A percentile compares a stretch with the other conserved stretches of the same genome.
These are phyloP conservation scores for Chrysochromulina parva DNA, from an alignment of 78 protist species.

Conservation along the genomic window DNA sequence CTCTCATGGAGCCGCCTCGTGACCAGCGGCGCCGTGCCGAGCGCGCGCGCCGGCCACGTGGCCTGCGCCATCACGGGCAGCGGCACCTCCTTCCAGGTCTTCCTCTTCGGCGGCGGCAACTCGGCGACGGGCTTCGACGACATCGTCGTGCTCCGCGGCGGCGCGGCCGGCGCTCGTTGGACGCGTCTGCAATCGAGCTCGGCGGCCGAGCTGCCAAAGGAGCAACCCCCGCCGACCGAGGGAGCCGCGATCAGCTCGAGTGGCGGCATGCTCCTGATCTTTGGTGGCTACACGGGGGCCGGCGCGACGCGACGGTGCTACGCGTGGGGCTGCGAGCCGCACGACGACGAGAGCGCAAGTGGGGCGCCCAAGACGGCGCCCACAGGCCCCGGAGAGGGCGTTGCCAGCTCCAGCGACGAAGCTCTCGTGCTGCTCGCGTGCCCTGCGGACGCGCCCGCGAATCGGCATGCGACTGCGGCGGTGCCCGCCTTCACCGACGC, in stretches of 20 bases:
- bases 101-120: constrained; percentile 1
- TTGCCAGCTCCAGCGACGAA: neutral
- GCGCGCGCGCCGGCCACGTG: neutral
- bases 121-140: neutral
- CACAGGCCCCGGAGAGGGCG: neutral
- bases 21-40: neutral
- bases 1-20: neutral
- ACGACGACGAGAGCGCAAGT: neutral
- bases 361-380: neutral
- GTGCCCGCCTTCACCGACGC: no score
- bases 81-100: neutral
- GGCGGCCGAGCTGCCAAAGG: neutral
- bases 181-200: neutral
- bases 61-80: neutral
- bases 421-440: neutral
- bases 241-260: neutral
- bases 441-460: neutral
- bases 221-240: neutral
- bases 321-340: neutral
- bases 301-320: neutral
- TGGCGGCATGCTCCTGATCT: neutral
- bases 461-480: neutral
- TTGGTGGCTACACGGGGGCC: neutral
- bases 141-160: neutral
- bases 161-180: neutral